Percentiles rank a stretch among this genome's conserved stretches.
Evolutionary conservation across 1,284 basidiomycete species (phyloP).

Genomic region (Cutaneotrichosporon spelunceum): DNA sequence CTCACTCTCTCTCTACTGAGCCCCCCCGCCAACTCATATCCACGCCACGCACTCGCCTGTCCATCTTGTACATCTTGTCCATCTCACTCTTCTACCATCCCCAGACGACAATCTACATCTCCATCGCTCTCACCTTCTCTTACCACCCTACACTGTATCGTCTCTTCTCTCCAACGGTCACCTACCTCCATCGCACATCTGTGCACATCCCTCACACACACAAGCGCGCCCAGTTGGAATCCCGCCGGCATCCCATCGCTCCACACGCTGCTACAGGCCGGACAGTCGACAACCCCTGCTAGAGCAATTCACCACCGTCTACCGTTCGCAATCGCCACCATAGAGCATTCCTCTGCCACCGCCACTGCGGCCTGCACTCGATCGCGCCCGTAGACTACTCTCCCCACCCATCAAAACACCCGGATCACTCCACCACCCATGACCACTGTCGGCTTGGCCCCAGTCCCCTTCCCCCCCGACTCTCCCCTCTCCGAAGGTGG

Average conservation of each 20-base stretch:
- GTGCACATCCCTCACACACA: background rate
- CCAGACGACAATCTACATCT: background rate
- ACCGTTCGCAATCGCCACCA: background rate
- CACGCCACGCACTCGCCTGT: too few species aligned
- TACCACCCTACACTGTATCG: background rate
- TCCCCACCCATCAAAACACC: background rate
- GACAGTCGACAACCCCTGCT: too few species aligned
- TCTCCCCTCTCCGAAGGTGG: background rate
- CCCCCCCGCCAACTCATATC: background rate
- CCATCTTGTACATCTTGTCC: too few species aligned
- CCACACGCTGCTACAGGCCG: background rate
- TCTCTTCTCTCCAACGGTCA: background rate
- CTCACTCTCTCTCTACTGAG: too few species aligned
- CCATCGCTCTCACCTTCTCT: background rate
- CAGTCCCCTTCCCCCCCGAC: background rate
- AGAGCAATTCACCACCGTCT: background rate
- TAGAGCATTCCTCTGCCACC: too few species aligned
- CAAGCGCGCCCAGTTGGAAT: background rate
- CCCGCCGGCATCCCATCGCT: background rate
- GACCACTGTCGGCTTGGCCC: slow-evolving; percentile 6
- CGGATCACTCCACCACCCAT: slow-evolving; percentile 7
- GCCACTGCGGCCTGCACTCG: too few species aligned
- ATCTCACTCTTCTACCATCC: background rate
- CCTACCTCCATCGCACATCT: background rate
- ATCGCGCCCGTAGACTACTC: too few species aligned